Base-by-base conservation (phyloP, 1,139 yeast species). In the Wickerhamomyces sp. region DNA sequence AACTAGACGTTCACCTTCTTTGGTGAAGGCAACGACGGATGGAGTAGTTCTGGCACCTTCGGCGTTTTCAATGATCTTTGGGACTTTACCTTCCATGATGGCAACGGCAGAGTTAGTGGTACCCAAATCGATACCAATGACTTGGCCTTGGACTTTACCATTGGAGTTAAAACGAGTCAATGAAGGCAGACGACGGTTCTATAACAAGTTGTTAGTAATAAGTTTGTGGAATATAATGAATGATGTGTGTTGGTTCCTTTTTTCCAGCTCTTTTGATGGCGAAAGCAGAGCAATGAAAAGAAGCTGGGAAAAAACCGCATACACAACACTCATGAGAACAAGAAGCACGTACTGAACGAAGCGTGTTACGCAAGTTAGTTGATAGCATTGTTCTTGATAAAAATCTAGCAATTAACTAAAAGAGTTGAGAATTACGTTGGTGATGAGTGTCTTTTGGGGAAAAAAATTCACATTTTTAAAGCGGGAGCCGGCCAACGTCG, bases 11-110 rank as follows among this genome's bases (percentile, higher is more conserved):
- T 89, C 96, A 50, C 88, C 88, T 46, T 88, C 96, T 68, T 87
- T 88, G 62, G 96, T 86, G 79, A 91, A 89, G 40, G 97, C 98
- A 52, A 91, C 98, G 36, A 91, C 94, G 31, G 98, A 91, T 31
- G 98, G 98, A 33, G 98, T 91, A 47, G 98, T 91, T 71, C 98
- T 84, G 40, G 96, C 85, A 78, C 98, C 98, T 72, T 91, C 98
- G 44, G 95, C 84, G 70, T 91, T 91, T 72, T 89, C 97, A 56
- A 91, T 84, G 56, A 93, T 94, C 71, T 87, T 87, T 56, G 98
- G 97, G 42, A 82, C 69, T 68, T 87, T 85, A 63, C 98, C 98
- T 68, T 87, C 95, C 95, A 91, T 89, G 49, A 91, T 71, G 44
- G 98, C 98, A 48, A 91, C 98, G 42, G 98, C 97, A 39, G 98